These are phyloP conservation scores for Wickerhamiella brachini DNA, from an alignment of 805 yeast genomes.

Conservation along the genomic window DNA sequence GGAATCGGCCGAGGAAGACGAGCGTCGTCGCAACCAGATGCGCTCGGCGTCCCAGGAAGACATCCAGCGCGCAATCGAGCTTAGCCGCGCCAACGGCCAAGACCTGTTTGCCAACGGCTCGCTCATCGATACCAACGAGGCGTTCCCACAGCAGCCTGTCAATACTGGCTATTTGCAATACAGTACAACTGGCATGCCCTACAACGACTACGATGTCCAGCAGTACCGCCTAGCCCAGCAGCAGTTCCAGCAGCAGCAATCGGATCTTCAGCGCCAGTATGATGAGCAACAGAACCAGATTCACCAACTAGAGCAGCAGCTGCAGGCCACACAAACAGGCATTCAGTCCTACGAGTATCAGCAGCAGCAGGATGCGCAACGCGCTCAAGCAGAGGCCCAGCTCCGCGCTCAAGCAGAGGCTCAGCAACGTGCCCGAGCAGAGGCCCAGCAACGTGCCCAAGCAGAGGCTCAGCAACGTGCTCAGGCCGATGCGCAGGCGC, in stretches of 20 bases:
- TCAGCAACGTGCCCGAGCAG: slow-evolving; percentile 1
- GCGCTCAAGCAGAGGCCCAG: slow-evolving; percentile 15
- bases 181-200: slow-evolving; percentile 2
- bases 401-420: slow-evolving; percentile 20
- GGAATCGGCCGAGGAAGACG: slow-evolving; percentile 75
- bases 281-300: slow-evolving; percentile 23
- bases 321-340: slow-evolving; percentile 28
- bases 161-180: slow-evolving; percentile 28
- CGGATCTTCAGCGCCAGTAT: slow-evolving; percentile 12
- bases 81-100: slow-evolving; percentile 53
- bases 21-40: slow-evolving; percentile 29
- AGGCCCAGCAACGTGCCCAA: slow-evolving; percentile 25
- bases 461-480: slow-evolving; percentile 10
- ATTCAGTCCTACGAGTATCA: slow-evolving; percentile 22
- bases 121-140: slow-evolving; percentile 11
- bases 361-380: slow-evolving; percentile 5
- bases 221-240: slow-evolving; percentile 23
- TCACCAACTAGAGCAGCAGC: slow-evolving; percentile 16
- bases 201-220: slow-evolving; percentile 8
- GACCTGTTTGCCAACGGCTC: slow-evolving; percentile 7
- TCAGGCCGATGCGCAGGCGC: slow-evolving; percentile 16
- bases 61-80: slow-evolving; percentile 51
- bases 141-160: slow-evolving; percentile 12
- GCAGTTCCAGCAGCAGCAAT: slow-evolving; percentile 17
- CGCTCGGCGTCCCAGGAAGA: slow-evolving; percentile 43